Conservation (phyloP, 768 basidiomycete genomes). For the Fomitopsis serialis region DNA sequence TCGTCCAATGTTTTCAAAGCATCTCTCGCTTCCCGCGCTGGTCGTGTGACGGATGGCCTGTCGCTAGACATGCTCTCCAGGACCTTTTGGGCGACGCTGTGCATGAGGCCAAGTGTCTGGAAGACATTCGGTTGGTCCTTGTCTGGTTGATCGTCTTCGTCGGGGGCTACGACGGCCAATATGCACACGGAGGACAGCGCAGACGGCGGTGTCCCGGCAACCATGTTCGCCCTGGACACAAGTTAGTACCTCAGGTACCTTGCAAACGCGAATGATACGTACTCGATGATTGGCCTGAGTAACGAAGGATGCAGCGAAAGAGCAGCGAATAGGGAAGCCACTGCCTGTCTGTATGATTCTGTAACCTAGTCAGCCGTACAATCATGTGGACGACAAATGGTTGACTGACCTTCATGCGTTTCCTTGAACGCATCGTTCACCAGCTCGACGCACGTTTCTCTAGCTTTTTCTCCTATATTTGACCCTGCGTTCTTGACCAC, state of each 20-base stretch:
- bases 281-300: slow-evolving; percentile 66
- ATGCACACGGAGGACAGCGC: slow-evolving; percentile 56
- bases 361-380: neutral
- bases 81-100: slow-evolving; percentile 67
- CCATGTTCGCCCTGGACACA: slow-evolving; percentile 48
- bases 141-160: slow-evolving; percentile 27
- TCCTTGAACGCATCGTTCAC: slow-evolving; percentile 76
- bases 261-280: slow-evolving; percentile 3
- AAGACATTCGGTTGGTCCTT: slow-evolving; percentile 46
- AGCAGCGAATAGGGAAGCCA: slow-evolving; percentile 57
- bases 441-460: slow-evolving; percentile 69
- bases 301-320: slow-evolving; percentile 58
- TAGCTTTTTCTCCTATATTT: slow-evolving; percentile 73
- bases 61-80: slow-evolving; percentile 66
- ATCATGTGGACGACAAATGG: neutral
- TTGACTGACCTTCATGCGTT: slow-evolving; percentile 55
- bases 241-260: slow-evolving; percentile 5
- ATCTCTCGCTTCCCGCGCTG: slow-evolving; percentile 80
- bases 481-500: slow-evolving; percentile 66
- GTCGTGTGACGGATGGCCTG: slow-evolving; percentile 65
- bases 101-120: slow-evolving; percentile 56
- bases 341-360: slow-evolving; percentile 70
- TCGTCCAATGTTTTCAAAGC: slow-evolving; percentile 32
- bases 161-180: slow-evolving; percentile 47
- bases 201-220: slow-evolving; percentile 64